phyloP scores from a whole-genome alignment of 164 flowering plant genomes.

The grape (Vitis vinifera) region DNA sequence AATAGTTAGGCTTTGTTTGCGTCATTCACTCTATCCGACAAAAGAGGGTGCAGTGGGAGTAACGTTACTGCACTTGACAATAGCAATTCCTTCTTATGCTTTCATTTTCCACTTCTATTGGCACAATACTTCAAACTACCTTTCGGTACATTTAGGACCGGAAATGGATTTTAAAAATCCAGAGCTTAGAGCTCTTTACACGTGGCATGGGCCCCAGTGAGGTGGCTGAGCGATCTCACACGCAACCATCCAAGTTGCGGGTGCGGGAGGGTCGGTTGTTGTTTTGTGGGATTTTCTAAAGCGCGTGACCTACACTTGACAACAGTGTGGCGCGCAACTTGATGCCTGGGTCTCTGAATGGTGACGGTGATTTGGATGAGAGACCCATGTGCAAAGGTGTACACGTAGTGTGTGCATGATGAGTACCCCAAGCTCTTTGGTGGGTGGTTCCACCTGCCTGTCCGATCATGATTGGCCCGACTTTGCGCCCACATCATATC shows the following conservation, averaged over 20 bases:
- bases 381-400: too few species aligned
- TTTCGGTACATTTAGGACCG: not conserved
- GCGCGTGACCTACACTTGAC: constrained; percentile 17
- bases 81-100: not conserved
- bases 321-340: not conserved
- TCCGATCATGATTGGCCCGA: too few species aligned
- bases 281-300: constrained; percentile 3
- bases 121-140: too few species aligned
- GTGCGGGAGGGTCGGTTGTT: constrained; percentile 9
- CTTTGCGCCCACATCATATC: too few species aligned
- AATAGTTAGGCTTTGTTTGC: too few species aligned
- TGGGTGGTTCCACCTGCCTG: not conserved
- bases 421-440: not conserved
- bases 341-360: too few species aligned
- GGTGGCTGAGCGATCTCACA: not conserved
- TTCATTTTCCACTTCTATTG: not conserved
- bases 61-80: not conserved
- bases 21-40: too few species aligned
- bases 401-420: too few species aligned
- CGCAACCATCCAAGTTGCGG: constrained; percentile 9
- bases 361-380: too few species aligned
- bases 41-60: too few species aligned
- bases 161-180: constrained; percentile 1
- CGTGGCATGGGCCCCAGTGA: constrained; percentile 13
- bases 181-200: not conserved